Base-by-base conservation (phyloP, 2,329 filamentous ascomycete genomes). In the Myriosclerotinia duriaeana region DNA sequence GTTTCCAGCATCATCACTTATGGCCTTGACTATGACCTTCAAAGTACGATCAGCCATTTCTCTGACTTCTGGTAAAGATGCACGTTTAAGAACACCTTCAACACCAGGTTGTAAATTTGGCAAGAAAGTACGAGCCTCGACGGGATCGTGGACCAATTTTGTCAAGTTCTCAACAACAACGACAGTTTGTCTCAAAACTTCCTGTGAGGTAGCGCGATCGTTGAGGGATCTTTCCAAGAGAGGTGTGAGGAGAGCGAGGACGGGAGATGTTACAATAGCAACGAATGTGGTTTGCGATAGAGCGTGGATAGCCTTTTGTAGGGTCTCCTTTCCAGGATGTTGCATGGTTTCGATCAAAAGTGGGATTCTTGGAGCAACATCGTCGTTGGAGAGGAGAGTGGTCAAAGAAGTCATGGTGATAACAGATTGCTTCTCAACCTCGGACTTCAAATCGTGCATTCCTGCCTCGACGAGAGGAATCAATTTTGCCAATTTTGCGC, bases 271-370 rank as follows among this genome's bases (percentile, higher is more conserved):
- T 73, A 99, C 95, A 71, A 96, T 85, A 66, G 95, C 93, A 64
- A 99, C 95, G 73, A 99, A 99, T n/a, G 95, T 99, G 14, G 95
- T 99, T 81, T 96, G 92, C 5, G 93, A 97, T 55, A 99, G 84
- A 55, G 93, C 95, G 76, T 97, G 95, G 71, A 99, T 98, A 42
- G 95, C 93, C 82, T 97, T 97, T 77, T 97, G 92, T 66, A 96
- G 85, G 38, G 90, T 92, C 78, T 96, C 88, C 17, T 91, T 84
- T 14, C 92, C 97, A 7, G 95, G 95, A 74, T 97, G 89, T 78
- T 97, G 92, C 89, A 99, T 97, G 59, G 92, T 91, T 77, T 96
- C 92, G 78, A 99, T 89, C 59, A 99, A 85, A 3, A 98, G 87
- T 8, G 94, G 93, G 74, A 99, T 93, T 74, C 93, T 87, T 56